Conservation (phyloP, 257 asterid genomes). For the Solanum sejunctum region DNA sequence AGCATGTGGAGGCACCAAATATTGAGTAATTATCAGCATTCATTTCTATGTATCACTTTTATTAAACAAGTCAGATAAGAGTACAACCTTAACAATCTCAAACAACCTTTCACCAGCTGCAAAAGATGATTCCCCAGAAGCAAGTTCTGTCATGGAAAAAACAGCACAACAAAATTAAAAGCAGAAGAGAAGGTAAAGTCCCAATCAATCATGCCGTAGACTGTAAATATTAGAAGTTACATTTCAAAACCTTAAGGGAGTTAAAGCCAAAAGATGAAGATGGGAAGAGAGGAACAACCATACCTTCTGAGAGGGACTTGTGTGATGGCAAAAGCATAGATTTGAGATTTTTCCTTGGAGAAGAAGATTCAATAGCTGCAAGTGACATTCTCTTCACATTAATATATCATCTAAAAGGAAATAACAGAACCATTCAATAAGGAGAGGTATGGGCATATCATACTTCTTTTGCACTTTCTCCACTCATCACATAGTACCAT, state of each 20-base stretch:
- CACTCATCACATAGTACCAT: conserved; percentile 75
- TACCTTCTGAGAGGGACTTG: conserved; percentile 43
- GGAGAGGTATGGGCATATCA: background rate
- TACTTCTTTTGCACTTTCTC: conserved; percentile 98
- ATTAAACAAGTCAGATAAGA: background rate
- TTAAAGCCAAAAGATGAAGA: background rate
- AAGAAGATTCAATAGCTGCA: conserved; percentile 88
- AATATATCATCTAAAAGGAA: background rate
- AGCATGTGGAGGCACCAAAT: background rate
- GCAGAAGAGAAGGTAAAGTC: background rate
- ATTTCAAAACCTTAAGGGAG: background rate
- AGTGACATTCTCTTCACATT: background rate
- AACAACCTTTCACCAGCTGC: conserved; percentile 78
- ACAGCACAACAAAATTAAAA: conserved; percentile 4
- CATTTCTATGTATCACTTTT: background rate
- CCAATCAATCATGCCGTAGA: background rate
- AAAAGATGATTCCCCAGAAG: conserved; percentile 54
- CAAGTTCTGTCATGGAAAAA: conserved; percentile 29
- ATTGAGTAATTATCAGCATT: background rate
- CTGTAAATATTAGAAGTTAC: too few species aligned
- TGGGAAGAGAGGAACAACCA: background rate
- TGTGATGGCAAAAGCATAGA: conserved; percentile 43
- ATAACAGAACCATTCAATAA: background rate
- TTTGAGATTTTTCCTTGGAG: conserved; percentile 84
- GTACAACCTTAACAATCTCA: conserved; percentile 78